These are phyloP conservation scores for Erysimum cheiri DNA, from an alignment of 441 rosid genomes.

Conservation along the genomic window DNA sequence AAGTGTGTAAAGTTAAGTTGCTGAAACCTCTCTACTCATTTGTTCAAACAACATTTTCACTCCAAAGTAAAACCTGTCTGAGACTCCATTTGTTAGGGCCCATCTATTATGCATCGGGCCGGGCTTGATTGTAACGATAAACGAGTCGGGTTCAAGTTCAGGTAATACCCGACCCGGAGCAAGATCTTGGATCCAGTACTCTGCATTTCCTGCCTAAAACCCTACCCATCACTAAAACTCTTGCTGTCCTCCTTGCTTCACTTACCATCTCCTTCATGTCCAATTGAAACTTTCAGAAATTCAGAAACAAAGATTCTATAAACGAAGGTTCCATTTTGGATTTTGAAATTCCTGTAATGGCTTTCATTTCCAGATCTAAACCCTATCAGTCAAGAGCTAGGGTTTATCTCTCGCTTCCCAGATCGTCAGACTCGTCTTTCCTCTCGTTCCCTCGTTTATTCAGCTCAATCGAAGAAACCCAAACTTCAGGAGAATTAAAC, in stretches of 20 bases:
- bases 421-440: constrained; percentile 37
- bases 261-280: background rate
- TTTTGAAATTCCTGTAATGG: constrained; percentile 40
- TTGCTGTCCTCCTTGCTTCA: constrained; percentile 1
- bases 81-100: constrained; percentile 1
- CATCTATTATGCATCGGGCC: background rate
- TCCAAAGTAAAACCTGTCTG: background rate
- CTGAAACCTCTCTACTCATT: background rate
- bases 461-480: constrained; percentile 44
- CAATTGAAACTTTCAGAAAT: constrained; percentile 25
- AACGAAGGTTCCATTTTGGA: background rate
- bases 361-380: constrained; percentile 49
- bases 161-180: constrained; percentile 29
- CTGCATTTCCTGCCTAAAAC: constrained; percentile 28
- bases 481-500: constrained; percentile 12
- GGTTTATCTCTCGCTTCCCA: constrained; percentile 41
- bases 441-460: constrained; percentile 47
- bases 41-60: background rate
- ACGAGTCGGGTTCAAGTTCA: constrained; percentile 13
- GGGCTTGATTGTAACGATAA: background rate
- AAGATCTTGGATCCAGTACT: constrained; percentile 20
- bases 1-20: background rate
- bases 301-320: background rate
- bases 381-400: constrained; percentile 46
- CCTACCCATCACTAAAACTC: constrained; percentile 24